Evolutionary conservation across 2,329 filamentous ascomycete species (phyloP), one percentile per base, ranked within the genome.

Genomic region (Colletotrichum musae): DNA sequence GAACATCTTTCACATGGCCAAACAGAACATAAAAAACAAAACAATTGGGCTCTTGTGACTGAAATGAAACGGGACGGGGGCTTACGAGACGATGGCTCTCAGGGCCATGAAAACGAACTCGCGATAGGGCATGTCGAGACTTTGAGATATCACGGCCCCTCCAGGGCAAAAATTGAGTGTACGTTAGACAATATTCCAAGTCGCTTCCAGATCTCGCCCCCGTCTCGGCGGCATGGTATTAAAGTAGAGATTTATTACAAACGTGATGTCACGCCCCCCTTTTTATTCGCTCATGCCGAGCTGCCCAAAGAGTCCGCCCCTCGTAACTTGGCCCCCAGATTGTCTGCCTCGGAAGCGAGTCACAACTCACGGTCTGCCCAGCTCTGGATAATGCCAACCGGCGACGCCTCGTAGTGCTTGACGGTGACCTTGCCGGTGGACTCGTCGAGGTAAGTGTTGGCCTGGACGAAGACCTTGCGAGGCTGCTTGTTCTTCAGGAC

Each of bases 381-480:
- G 80, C 93, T 96, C 85, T 93, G 87, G 71, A 97, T 91, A 84
- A 98, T 91, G 6, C 95, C 95, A 79, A 93, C 88, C 6, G 91
- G 84, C 6, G 89, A 93, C 1, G 94, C 87, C 74, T 97, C 93
- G 80, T 98, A 98, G 82, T 98, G 94, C 83, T 91, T 93, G 80
- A 97, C 81, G 15, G 85, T 87, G 36, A 97, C 93, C 78, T 91
- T 88, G 66, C 92, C 93, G 0, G 87, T 89, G 13, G 87, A 82
- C 78, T 89, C 87, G 71, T 92, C 89, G 48, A 96, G 77, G 65
- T 91, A 87, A 0, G 95, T 98, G 80, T 97, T 98, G 69, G 94
- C 94, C 84, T 98, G 95, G 62, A 98, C 94, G 83, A 97, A 98
- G 52, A 98, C 92, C 85, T 95, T 95, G 69, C 93, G 85, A n/a